phyloP scores from a whole-genome alignment of 176 grass and related monocot genomes.

The Thinopyrum elongatum region DNA sequence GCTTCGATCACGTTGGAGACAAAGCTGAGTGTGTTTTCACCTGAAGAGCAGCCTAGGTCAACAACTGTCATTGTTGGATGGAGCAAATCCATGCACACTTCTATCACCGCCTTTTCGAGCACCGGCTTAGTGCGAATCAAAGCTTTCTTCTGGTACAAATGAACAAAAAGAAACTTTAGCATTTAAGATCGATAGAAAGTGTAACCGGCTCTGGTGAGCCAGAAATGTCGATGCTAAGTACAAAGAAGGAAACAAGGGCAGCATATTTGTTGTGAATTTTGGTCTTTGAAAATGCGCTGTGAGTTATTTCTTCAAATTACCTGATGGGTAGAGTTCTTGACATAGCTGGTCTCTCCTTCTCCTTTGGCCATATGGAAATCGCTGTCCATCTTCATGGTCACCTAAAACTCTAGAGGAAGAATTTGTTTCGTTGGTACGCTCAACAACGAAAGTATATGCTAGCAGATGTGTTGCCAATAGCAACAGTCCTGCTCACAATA shows the following conservation, averaged over 20 bases:
- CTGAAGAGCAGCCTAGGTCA: conserved; percentile 40
- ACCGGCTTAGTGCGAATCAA: conserved; percentile 5
- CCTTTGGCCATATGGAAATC: conserved; percentile 25
- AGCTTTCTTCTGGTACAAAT: conserved; percentile 26
- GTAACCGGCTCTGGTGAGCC: not conserved
- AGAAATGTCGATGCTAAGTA: not conserved
- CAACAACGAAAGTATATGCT: not conserved
- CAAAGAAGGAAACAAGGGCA: not conserved
- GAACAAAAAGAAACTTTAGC: not conserved
- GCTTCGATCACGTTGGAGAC: conserved; percentile 16
- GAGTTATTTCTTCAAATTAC: not conserved
- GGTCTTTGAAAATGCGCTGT: not conserved
- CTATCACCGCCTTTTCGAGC: not conserved
- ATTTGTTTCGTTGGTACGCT: not conserved
- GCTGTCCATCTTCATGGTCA: not conserved
- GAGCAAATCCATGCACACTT: not conserved
- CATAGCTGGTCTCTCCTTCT: conserved; percentile 21
- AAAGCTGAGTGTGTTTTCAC: conserved; percentile 27
- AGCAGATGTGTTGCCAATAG: not conserved
- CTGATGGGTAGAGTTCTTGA: not conserved
- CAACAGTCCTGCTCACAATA: not conserved
- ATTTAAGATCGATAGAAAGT: not conserved
- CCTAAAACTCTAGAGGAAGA: not conserved
- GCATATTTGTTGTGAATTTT: not conserved
- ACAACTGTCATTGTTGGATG: conserved; percentile 23